Evolutionary conservation across 768 basidiomycete genomes (phyloP), one percentile per base, ranked within the genome.

Genomic region (Naganishia kalamii): DNA sequence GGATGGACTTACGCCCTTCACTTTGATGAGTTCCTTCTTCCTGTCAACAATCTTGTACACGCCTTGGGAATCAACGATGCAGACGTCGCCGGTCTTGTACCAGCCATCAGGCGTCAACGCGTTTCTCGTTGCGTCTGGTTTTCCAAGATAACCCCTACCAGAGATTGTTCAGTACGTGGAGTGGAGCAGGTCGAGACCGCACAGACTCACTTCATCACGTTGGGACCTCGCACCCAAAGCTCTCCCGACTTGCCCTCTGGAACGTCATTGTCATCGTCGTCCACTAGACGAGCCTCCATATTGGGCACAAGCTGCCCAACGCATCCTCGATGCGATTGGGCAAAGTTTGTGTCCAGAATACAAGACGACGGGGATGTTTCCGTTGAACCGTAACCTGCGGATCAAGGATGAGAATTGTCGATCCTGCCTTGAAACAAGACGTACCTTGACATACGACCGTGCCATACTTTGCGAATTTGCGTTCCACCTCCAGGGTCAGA

Each of bases 61-160:
- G 0, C 90, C 91, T 0, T 89, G 85, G 1, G 76, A 63, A 65
- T 90, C 87, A 17, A 84, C 78, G 17, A 81, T 74, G 1, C 84
- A 87, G 49, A 93, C 83, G 74, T 93, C 92, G 1, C 92, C 90
- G 11, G 91, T 92, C 81, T 88, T 90, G 80, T 91, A 86, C 89
- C 89, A 94, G 27, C 63, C 63, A 41, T 64, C 63, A 3, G 50
- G 37, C 0, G 87, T 89, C 68, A 92, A 86, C 5, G 86, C 77
- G 15, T 85, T 82, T 21, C 79, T 77, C 1, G 89, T 92, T 3
- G 90, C 89, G 23, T 80, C 79, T 3, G 81, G 79, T 66, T 92
- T 89, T 70, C 86, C 85, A 63, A 87, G 75, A 71, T 92, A 92
- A 11, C 90, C 89, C 85, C 63, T 64, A 27, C n/a, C 21, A 15